Evolutionary conservation across 2,329 filamentous ascomycete species (phyloP).

Genomic region (Exophiala mesophila): DNA sequence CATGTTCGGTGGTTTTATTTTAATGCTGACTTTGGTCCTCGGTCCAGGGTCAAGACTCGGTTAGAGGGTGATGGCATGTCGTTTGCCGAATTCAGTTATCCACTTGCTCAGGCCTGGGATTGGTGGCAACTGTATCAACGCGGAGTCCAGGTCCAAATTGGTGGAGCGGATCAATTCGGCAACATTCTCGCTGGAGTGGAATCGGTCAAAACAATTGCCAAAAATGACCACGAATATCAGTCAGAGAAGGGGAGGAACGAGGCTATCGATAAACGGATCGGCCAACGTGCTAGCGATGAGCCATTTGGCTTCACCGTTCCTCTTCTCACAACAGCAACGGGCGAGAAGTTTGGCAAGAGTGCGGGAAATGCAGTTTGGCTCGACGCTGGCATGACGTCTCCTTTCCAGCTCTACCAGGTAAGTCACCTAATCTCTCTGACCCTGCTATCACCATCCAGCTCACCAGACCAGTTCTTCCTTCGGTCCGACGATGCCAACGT

Average conservation of each 20-base stretch:
- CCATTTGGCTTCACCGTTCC: conserved; percentile 89
- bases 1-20: background rate
- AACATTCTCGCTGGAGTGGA: conserved; percentile 92
- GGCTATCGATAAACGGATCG: conserved; percentile 10
- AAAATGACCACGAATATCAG: conserved; percentile 45
- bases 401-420: conserved; percentile 78
- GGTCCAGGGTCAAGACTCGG: conserved; percentile 64
- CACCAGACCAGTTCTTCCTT: conserved; percentile 82
- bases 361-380: conserved; percentile 94
- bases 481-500: conserved; percentile 76
- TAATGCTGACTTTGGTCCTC: conserved; percentile 13
- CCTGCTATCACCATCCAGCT: too few species aligned
- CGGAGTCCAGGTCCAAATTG: conserved; percentile 77
- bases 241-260: conserved; percentile 17
- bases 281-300: conserved; percentile 31
- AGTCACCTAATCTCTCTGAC: too few species aligned
- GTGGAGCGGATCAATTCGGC: conserved; percentile 91
- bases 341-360: conserved; percentile 91
- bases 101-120: conserved; percentile 90
- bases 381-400: conserved; percentile 70
- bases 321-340: conserved; percentile 76
- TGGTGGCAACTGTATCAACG: conserved; percentile 83
- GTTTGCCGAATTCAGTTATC: conserved; percentile 88
- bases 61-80: conserved; percentile 88
- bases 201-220: conserved; percentile 69